Evolutionary conservation across 2,329 filamentous ascomycete species (phyloP), one percentile per base, ranked within the genome.

Genomic region (Hortaea sp.): DNA sequence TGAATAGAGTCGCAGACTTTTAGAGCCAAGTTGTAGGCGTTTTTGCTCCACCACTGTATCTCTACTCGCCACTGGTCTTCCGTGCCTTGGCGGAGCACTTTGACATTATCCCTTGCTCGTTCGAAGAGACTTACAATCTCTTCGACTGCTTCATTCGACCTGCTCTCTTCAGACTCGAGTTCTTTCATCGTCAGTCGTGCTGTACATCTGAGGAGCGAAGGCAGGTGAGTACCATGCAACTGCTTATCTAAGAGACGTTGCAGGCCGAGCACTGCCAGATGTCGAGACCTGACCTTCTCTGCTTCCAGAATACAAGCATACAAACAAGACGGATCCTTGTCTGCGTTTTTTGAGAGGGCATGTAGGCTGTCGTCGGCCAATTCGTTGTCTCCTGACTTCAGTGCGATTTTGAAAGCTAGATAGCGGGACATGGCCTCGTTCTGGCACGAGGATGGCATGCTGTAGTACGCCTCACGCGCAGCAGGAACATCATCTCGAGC

Each of bases 271-370:
- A 82, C 66, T 1, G 81, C 77, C 51, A 82, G 78, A 0, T 69
- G 51, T 43, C 75, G 80, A 50, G 87, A 77, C 0, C 80, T 78
- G 1, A 70, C 69, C 51, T 79, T 71, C 42, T 88, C 81, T 2
- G 87, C 84, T 62, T 94, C 87, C 29, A 87, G 68, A 20, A 87
- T 78, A 56, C 88, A 95, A 1, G 87, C 85, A 53, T 89, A 88
- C 1, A 95, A 70, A 39, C 88, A 77, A 10, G 79, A 78, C 13
- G 72, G 69, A 31, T 81, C 75, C 20, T 75, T 72, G 1, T 69
- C 61, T 0, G 72, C 69, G 5, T 69, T 61, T n/a, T 70, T 70
- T 46, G 73, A 75, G 28, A 95, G 67, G 2, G 66, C 62, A 28
- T 78, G 69, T 2, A 94, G 73, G 57, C 82, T 86, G 40, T 79